A percentile compares a stretch with the other conserved stretches of the same genome.
phyloP scores from a whole-genome alignment of 139 green algal genomes.

The Chlorella sp. region DNA sequence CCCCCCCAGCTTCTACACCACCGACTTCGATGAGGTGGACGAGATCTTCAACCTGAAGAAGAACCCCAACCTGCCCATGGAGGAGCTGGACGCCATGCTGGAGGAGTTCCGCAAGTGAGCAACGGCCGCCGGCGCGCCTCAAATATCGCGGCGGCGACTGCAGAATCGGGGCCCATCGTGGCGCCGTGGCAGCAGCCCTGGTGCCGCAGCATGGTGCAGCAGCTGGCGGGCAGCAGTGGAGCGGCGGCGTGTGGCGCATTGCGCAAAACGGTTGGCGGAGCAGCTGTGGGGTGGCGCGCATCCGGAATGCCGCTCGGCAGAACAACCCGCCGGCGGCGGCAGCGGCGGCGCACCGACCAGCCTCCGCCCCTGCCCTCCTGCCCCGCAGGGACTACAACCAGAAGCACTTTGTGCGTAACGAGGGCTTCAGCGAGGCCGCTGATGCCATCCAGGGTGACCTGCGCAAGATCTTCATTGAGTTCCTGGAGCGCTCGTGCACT shows the following conservation, averaged over 20 bases:
- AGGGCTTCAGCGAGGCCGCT: conserved; percentile 94
- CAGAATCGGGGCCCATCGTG: too few relatives aligned
- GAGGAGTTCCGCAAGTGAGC: conserved; percentile 89
- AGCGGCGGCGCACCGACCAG: not conserved
- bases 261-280: too few relatives aligned
- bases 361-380: not conserved
- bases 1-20: conserved; percentile 94
- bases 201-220: not conserved
- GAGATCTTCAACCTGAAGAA: conserved; percentile 93
- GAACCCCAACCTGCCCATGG: conserved; percentile 95
- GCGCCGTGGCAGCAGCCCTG: not conserved
- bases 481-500: conserved; percentile 99
- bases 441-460: conserved; percentile 87
- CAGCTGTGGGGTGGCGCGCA: not conserved
- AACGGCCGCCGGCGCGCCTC: not conserved
- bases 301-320: not conserved
- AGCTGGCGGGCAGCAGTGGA: not conserved
- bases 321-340: not conserved
- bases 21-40: conserved; percentile 99
- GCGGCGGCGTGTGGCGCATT: not conserved
- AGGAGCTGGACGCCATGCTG: conserved; percentile 88
- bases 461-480: conserved; percentile 99
- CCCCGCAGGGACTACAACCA: conserved; percentile 96
- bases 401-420: conserved; percentile 98
- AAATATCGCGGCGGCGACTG: too few relatives aligned